phyloP scores from a whole-genome alignment of 2,329 filamentous ascomycete genomes.

The Davidsoniella virescens region DNA sequence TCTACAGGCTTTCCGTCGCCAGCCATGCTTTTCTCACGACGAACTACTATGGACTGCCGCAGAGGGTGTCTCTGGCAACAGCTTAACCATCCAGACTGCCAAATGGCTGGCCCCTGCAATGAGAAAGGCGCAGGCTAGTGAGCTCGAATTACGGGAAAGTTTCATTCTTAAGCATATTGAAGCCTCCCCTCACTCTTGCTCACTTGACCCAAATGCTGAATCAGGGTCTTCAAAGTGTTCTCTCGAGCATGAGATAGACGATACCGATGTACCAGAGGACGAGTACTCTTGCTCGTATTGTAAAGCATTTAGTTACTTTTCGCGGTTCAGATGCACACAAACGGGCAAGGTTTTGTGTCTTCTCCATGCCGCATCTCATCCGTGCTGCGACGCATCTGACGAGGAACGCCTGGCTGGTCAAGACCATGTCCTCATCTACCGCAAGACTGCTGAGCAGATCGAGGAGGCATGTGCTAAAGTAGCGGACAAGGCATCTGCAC shows the following conservation, averaged over 20 bases:
- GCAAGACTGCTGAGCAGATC: slow-evolving; percentile 58
- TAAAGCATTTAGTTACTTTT: slow-evolving; percentile 83
- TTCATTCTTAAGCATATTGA: slow-evolving; percentile 53
- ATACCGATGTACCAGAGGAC: slow-evolving; percentile 69
- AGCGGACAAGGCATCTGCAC: slow-evolving; percentile 68
- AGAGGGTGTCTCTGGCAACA: slow-evolving; percentile 49
- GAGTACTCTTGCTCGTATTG: slow-evolving; percentile 86
- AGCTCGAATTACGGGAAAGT: slow-evolving; percentile 48
- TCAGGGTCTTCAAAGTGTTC: slow-evolving; percentile 29
- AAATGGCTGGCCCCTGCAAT: slow-evolving; percentile 90
- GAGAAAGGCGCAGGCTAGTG: slow-evolving; percentile 58
- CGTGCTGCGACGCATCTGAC: slow-evolving; percentile 60
- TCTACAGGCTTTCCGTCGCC: slow-evolving; percentile 71
- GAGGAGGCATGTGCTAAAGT: slow-evolving; percentile 54
- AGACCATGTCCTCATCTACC: slow-evolving; percentile 61
- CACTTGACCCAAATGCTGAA: slow-evolving; percentile 22
- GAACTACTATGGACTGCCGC: slow-evolving; percentile 86
- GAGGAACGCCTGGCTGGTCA: slow-evolving; percentile 50
- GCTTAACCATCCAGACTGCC: slow-evolving; percentile 65
- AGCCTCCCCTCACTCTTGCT: slow-evolving; percentile 36
- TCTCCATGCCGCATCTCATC: slow-evolving; percentile 59
- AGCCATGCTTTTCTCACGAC: slow-evolving; percentile 95
- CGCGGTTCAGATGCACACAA: slow-evolving; percentile 71
- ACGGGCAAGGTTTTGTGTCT: slow-evolving; percentile 73
- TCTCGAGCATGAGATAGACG: slow-evolving; percentile 47